Conservation (phyloP, 2,329 filamentous ascomycete genomes). For the Neobulgaria alba region DNA sequence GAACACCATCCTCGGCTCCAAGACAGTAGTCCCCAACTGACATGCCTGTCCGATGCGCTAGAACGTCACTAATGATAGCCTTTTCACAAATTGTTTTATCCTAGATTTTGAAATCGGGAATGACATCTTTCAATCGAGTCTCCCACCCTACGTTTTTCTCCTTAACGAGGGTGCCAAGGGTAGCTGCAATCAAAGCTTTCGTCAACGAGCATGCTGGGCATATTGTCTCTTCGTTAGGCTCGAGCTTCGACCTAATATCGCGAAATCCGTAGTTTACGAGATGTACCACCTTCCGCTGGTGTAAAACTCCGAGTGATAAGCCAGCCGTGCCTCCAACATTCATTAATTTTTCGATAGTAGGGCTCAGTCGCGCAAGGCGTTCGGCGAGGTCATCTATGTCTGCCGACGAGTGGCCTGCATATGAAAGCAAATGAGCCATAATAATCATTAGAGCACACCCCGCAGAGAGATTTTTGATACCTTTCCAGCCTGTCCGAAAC, state of each 20-base stretch:
- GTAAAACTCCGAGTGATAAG: background rate
- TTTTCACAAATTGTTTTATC: background rate
- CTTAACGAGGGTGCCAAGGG: background rate
- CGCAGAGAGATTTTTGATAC: background rate
- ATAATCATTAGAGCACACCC: background rate
- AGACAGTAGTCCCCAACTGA: background rate
- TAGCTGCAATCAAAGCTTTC: slow-evolving; percentile 1
- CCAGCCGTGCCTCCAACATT: background rate
- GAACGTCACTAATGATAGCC: background rate
- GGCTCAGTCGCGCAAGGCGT: background rate
- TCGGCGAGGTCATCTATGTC: background rate
- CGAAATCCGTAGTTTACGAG: slow-evolving; percentile 1
- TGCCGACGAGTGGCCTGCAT: background rate
- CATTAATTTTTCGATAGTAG: slow-evolving; percentile 1
- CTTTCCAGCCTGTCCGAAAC: background rate
- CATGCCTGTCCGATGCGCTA: slow-evolving; percentile 1
- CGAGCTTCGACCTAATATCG: background rate
- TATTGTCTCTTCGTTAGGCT: background rate
- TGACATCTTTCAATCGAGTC: background rate
- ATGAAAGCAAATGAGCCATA: background rate
- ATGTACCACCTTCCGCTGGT: background rate
- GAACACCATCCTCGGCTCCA: background rate
- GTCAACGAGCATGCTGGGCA: background rate
- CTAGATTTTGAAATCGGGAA: background rate
- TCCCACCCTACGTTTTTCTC: background rate